Evolutionary conservation across 164 flowering plant genomes (phyloP).

Genomic region (Dillenia suffruticosa): DNA sequence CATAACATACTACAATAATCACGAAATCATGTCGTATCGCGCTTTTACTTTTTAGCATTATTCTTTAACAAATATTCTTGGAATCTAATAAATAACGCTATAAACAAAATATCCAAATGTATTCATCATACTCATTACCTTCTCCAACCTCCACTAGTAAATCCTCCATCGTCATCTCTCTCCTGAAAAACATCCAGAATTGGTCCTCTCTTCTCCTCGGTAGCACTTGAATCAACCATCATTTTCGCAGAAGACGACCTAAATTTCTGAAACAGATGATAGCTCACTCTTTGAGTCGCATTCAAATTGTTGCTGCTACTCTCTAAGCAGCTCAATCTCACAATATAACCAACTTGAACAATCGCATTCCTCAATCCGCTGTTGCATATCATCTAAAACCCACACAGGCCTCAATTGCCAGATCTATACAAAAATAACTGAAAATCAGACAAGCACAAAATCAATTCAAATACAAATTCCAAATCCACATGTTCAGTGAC

Average conservation of each 20-base stretch:
- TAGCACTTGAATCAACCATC: slow-evolving; percentile 64
- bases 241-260: slow-evolving; percentile 27
- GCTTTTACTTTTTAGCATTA: no score
- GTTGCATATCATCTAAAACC: slow-evolving; percentile 72
- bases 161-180: slow-evolving; percentile 63
- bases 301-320: slow-evolving; percentile 22
- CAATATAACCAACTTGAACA: slow-evolving; percentile 32
- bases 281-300: slow-evolving; percentile 17
- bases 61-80: no score
- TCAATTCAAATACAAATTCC: no score
- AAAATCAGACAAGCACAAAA: slow-evolving; percentile 1
- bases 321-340: slow-evolving; percentile 18
- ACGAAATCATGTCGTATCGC: background rate
- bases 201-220: slow-evolving; percentile 23
- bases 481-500: no score
- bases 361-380: slow-evolving; percentile 36
- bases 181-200: slow-evolving; percentile 32
- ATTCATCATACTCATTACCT: slow-evolving; percentile 34
- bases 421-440: background rate
- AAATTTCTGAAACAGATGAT: slow-evolving; percentile 22
- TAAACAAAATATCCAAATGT: background rate
- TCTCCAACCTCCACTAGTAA: slow-evolving; percentile 74
- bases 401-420: slow-evolving; percentile 16
- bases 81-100: background rate
- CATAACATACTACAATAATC: background rate